These are phyloP conservation scores for Aspergillus asperescens DNA, from an alignment of 495 filamentous ascomycete species.

Conservation along the genomic window DNA sequence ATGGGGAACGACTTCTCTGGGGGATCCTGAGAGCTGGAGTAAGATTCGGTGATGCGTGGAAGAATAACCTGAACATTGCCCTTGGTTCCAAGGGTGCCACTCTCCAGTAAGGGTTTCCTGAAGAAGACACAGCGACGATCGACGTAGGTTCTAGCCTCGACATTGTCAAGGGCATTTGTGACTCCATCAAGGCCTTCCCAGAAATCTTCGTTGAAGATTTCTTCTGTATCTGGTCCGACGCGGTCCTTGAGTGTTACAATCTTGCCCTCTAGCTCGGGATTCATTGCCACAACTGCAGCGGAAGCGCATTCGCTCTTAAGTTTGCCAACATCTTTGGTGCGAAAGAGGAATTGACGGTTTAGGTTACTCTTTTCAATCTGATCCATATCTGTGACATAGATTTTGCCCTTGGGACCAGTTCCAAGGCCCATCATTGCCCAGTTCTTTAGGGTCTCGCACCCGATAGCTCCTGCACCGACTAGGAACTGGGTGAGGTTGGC, in stretches of 20 bases:
- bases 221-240: conserved; percentile 87
- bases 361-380: conserved; percentile 99
- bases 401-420: conserved; percentile 80
- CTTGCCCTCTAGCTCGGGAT: conserved; percentile 81
- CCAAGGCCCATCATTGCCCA: conserved; percentile 98
- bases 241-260: conserved; percentile 82
- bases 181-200: conserved; percentile 88
- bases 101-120: conserved; percentile 93
- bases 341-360: conserved; percentile 96
- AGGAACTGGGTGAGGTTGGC: conserved; percentile 85
- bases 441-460: conserved; percentile 99
- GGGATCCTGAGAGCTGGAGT: conserved; percentile 97
- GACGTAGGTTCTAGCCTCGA: conserved; percentile 95
- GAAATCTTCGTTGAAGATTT: conserved; percentile 92
- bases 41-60: conserved; percentile 87
- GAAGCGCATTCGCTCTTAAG: conserved; percentile 97
- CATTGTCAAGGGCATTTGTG: conserved; percentile 96
- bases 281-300: conserved; percentile 85
- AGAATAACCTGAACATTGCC: conserved; percentile 96
- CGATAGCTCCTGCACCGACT: conserved; percentile 95
- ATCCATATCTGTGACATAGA: conserved; percentile 95
- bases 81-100: conserved; percentile 95
- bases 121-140: conserved; percentile 98
- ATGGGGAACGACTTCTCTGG: conserved; percentile 98
- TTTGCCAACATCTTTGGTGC: conserved; percentile 87